Percentiles rank a stretch among this genome's conserved stretches.
Conservation (phyloP, 2,329 filamentous ascomycete genomes). For the Alternaria triticina region DNA sequence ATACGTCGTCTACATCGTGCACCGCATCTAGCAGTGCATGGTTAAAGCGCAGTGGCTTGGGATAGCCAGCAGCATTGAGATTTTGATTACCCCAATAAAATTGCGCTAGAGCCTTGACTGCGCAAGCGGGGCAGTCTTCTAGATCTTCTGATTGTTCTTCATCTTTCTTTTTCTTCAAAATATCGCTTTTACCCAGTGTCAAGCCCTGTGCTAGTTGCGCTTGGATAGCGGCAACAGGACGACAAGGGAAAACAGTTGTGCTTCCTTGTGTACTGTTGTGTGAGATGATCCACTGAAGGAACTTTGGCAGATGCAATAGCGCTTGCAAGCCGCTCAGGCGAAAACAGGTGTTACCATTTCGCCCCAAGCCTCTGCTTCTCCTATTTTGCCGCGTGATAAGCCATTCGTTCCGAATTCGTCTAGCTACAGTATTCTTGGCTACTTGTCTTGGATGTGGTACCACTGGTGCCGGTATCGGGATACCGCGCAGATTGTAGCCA, state of each 20-base stretch:
- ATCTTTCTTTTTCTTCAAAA: neutral
- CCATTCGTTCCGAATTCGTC: neutral
- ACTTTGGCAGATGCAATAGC: neutral
- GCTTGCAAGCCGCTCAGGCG: neutral
- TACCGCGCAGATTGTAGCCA: neutral
- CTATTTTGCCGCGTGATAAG: neutral
- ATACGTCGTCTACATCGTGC: neutral
- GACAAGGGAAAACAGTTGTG: neutral
- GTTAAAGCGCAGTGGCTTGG: neutral
- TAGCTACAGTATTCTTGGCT: neutral
- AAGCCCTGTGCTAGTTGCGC: neutral
- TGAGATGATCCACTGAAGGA: neutral
- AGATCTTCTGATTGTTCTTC: neutral
- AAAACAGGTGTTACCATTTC: neutral
- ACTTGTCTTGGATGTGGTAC: neutral
- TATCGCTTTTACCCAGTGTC: neutral
- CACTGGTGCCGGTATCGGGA: neutral
- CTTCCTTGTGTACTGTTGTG: neutral
- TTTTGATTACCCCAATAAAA: neutral
- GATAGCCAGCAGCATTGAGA: neutral
- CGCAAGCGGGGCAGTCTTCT: neutral
- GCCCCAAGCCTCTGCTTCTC: neutral
- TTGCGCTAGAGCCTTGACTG: neutral
- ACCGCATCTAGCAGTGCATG: neutral
- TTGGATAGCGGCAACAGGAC: neutral